Base-by-base conservation (phyloP, 495 filamentous ascomycete genomes). In the Hypoxylon crocopeplum region DNA sequence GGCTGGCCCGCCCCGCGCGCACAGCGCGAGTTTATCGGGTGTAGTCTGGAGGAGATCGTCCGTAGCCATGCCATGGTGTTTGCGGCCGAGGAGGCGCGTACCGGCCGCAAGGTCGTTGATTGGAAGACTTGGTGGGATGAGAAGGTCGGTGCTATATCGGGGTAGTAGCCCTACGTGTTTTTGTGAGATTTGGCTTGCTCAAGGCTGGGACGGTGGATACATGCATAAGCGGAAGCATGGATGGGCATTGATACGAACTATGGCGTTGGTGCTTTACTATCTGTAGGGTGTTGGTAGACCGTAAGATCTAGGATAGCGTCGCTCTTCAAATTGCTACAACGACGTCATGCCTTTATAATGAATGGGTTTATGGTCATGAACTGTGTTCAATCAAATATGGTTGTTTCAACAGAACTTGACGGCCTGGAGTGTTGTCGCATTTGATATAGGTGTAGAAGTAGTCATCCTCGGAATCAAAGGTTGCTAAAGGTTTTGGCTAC, bases 11-110 rank as follows among this genome's bases (percentile, higher is more conserved):
- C 91, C 0, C 76, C 82, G 36, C 79, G 82, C 47, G 94, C 93
- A 6, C 94, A 98, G 81, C 78, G 70, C 42, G 75, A 82, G 59
- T 82, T 88, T 66, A 77, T 98, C 5, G 91, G 91, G 1, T 94
- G 91, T 73, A 88, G 84, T 0, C 69, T 94, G 2, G 91, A 95
- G 50, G 95, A 98, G 64, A 83, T 85, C 5, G 82, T 98, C 12
- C 80, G 88, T 27, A 96, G 91, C 62, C 95, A 98, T 77, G 93
- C 89, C 0, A 85, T 94, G 74, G 94, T 97, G 1, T 98, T 96
- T 77, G 92, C 91, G 30, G 93, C 93, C 0, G 95, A 98, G 73
- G 88, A 96, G 64, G 91, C 93, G 12, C 79, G 95, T 49, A 74
- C 70, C 24, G 79, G 82, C 39, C 82, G 82, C 64, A 86, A 79